Evolutionary conservation across 2,329 filamentous ascomycete species (phyloP), one percentile per base, ranked within the genome.

Genomic region (Thielaviopsis ethacetica): DNA sequence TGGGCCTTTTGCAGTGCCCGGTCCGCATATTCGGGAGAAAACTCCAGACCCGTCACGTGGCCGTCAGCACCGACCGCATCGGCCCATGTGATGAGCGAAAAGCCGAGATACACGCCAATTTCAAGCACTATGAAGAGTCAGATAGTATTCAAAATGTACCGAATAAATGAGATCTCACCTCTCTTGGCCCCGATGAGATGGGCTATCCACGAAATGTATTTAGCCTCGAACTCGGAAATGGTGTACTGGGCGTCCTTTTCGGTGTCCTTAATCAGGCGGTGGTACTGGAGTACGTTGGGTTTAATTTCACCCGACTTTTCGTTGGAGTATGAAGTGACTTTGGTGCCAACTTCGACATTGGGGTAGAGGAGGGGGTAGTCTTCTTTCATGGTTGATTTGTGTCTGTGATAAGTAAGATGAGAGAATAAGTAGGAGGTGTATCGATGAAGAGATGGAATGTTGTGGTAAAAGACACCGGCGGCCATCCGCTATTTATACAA

Each of bases 41-140:
- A 56, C 44, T 58, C 55, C 2, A 58, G 58, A n/a, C 55, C 61
- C 19, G 44, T 66, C 27, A 68, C 65, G 34, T 65, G 65, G 15
- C 65, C 66, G 22, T 62, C 54, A 15, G 62, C 57, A 6, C 66
- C 65, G 17, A 65, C 65, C 10, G 65, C 64, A 21, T 66, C 54
- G 2, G 63, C 59, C 63, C 64, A 67, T 6, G 61, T 62, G 55
- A 65, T 62, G 2, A 65, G 61, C 21, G 64, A 66, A 57, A 65
- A 68, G 1, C 65, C 66, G 15, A 68, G 63, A 53, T 65, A 67
- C 10, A 62, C 62, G 13, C 66, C 66, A 5, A 68, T 65, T 56
- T 67, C 66, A 26, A 66, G 64, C 22, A 68, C 66, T 44, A 15
- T 41, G n/a, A 24, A 9, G 12, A 12, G 24, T 51, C 13, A 54